Conservation (phyloP, 345 rosid genomes). For the Hevea brasiliensis region DNA sequence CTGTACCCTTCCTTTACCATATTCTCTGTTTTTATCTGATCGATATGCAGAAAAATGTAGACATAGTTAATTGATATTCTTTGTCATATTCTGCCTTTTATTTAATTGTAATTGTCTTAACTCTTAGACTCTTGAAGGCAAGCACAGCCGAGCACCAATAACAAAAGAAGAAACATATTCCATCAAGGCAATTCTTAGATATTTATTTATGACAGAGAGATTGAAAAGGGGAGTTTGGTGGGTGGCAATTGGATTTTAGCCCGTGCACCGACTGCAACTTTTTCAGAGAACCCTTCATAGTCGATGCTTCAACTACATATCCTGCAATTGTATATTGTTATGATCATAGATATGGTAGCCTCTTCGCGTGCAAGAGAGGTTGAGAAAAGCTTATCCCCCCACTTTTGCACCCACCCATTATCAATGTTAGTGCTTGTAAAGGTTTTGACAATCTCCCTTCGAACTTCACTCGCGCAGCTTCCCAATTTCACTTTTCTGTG, state of each 20-base stretch:
- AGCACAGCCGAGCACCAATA: too few relatives aligned
- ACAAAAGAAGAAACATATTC: too few relatives aligned
- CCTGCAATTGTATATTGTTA: too few relatives aligned
- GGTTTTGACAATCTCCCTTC: not conserved
- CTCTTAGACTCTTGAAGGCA: too few relatives aligned
- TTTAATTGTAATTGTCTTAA: too few relatives aligned
- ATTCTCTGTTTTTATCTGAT: too few relatives aligned
- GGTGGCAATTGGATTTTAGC: slow-evolving; percentile 36
- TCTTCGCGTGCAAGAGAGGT: slow-evolving; percentile 36
- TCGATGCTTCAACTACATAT: too few relatives aligned
- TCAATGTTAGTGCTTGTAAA: slow-evolving; percentile 13
- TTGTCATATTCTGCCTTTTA: too few relatives aligned
- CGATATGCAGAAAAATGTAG: too few relatives aligned
- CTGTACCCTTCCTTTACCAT: too few relatives aligned
- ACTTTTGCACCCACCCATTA: slow-evolving; percentile 6
- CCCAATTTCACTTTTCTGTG: too few relatives aligned
- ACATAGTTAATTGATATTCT: too few relatives aligned
- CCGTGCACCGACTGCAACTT: slow-evolving; percentile 32
- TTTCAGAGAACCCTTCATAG: slow-evolving; percentile 41
- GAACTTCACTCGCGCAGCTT: slow-evolving; percentile 3
- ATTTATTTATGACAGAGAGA: not conserved
- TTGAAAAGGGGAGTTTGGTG: slow-evolving; percentile 30
- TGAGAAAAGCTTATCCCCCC: slow-evolving; percentile 14
- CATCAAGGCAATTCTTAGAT: not conserved
- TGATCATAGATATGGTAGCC: not conserved